Evolutionary conservation across 345 rosid genomes (phyloP).

Genomic region (sweet orange (Citrus sinensis)): DNA sequence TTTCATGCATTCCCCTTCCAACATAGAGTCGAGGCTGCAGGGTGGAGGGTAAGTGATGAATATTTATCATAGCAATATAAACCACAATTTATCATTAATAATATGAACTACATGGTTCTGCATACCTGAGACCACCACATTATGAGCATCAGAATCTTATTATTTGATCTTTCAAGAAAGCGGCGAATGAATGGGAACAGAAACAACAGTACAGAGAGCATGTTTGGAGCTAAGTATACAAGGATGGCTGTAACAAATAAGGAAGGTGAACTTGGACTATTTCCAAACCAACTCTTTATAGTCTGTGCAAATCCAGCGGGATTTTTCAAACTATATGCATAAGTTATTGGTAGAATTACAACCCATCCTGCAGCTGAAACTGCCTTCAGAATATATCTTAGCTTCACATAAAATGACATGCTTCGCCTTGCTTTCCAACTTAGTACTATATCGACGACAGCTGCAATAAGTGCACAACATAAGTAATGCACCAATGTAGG

Average conservation of each 20-base stretch:
- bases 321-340: constrained; percentile 50
- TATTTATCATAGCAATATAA: not conserved
- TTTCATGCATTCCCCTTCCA: constrained; percentile 70
- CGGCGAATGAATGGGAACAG: constrained; percentile 51
- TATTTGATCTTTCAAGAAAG: constrained; percentile 43
- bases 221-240: constrained; percentile 49
- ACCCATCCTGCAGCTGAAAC: constrained; percentile 51
- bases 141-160: constrained; percentile 42
- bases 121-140: constrained; percentile 75
- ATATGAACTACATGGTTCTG: constrained; percentile 11
- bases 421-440: constrained; percentile 51
- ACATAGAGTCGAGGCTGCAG: constrained; percentile 53
- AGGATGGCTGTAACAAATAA: constrained; percentile 44
- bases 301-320: constrained; percentile 46
- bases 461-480: constrained; percentile 26
- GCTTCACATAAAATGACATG: constrained; percentile 44
- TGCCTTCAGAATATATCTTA: constrained; percentile 50
- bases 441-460: constrained; percentile 47
- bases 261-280: constrained; percentile 40
- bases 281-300: constrained; percentile 51
- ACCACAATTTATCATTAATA: not conserved
- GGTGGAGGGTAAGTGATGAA: not conserved
- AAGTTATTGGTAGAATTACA: constrained; percentile 46
- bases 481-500: not conserved
- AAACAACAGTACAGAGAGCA: constrained; percentile 47